Conservation (phyloP, 139 green algal species). For the Limnomonas spitsbergensis region DNA sequence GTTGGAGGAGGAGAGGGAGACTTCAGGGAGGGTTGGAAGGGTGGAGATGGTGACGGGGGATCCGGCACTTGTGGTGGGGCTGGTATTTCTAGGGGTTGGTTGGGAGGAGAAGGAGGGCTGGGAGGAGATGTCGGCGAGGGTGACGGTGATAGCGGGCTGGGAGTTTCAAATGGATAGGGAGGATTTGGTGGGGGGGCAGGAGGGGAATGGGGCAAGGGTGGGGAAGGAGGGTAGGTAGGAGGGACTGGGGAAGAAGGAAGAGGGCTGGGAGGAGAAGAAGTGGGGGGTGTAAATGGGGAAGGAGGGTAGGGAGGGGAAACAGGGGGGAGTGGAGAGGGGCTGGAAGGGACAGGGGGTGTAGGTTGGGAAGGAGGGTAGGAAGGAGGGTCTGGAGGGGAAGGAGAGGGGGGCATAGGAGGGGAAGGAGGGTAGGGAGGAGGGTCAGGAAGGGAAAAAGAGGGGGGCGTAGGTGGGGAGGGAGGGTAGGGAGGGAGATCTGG, state of each 20-base stretch:
- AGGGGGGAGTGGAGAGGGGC: background rate
- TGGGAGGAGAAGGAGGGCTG: background rate
- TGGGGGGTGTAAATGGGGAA: background rate
- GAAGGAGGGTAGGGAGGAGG: background rate
- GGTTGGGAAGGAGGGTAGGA: background rate
- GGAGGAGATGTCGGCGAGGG: background rate
- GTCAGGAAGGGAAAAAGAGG: background rate
- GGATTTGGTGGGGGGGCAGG: background rate
- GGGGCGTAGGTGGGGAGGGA: background rate
- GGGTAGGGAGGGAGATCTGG: background rate
- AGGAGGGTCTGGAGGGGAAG: background rate
- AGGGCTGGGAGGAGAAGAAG: too few relatives aligned
- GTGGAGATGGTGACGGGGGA: background rate
- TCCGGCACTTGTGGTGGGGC: background rate
- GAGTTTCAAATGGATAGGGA: background rate
- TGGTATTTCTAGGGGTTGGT: too few relatives aligned
- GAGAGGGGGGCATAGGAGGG: background rate
- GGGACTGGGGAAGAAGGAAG: background rate
- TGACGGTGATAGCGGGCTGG: background rate
- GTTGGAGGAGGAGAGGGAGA: too few relatives aligned
- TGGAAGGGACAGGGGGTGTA: too few relatives aligned
- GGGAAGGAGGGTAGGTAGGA: too few relatives aligned
- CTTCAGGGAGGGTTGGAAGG: background rate
- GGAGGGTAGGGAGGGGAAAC: background rate
- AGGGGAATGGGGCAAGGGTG: background rate